Conservation (phyloP, 225 moss, liverwort and hornwort genomes). For the Polytrichum formosum region DNA sequence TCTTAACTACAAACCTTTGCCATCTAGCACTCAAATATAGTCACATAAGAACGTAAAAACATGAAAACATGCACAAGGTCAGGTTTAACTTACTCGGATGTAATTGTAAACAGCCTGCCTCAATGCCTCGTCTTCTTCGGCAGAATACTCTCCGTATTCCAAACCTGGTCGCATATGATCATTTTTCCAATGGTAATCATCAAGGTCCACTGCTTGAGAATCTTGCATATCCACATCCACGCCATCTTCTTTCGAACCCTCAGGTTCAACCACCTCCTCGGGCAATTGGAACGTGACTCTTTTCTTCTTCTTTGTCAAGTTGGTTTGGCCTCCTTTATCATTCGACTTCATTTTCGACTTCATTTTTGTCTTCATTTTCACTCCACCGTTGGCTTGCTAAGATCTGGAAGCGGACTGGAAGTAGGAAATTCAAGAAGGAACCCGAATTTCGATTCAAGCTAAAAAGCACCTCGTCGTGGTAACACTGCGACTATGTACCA, state of each 20-base stretch:
- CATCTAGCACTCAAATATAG: too few species aligned
- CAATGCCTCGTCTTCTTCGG: slow-evolving; percentile 41
- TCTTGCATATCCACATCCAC: too few species aligned
- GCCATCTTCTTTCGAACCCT: neutral
- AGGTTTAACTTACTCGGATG: slow-evolving; percentile 30
- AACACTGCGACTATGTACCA: too few species aligned
- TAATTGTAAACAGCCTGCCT: slow-evolving; percentile 45
- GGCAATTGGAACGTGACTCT: slow-evolving; percentile 46
- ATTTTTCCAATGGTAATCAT: slow-evolving; percentile 10
- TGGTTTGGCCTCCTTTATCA: too few species aligned
- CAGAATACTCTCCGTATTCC: slow-evolving; percentile 31
- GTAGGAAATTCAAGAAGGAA: too few species aligned
- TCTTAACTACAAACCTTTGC: too few species aligned
- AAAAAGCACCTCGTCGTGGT: too few species aligned
- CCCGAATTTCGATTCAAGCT: too few species aligned
- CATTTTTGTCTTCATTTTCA: too few species aligned
- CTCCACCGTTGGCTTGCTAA: too few species aligned
- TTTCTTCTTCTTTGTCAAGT: slow-evolving; percentile 16
- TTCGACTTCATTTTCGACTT: too few species aligned
- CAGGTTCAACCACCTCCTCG: slow-evolving; percentile 14
- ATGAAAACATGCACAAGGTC: neutral
- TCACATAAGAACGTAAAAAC: neutral
- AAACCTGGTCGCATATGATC: slow-evolving; percentile 37
- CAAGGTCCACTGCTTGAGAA: neutral
- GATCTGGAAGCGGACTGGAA: too few species aligned